A percentile compares a stretch with the other conserved stretches of the same genome.
These are phyloP conservation scores for Rheum nobile DNA, from an alignment of 148 eudicot genomes.

Conservation along the genomic window DNA sequence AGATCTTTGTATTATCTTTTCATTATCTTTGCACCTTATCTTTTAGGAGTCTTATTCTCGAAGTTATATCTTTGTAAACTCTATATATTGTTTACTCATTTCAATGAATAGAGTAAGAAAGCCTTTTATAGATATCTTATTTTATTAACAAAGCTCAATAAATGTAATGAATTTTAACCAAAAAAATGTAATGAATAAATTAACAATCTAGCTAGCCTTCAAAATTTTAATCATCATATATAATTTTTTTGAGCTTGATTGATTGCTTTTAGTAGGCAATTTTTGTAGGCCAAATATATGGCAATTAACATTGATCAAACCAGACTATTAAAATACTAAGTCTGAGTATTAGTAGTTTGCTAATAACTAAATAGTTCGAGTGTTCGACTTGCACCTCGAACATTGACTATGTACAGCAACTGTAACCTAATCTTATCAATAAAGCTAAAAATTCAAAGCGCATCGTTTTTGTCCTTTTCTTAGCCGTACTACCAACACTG, in stretches of 20 bases:
- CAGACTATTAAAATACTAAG: not conserved
- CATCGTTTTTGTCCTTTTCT: not conserved
- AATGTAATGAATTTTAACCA: too few relatives aligned
- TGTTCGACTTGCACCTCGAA: not conserved
- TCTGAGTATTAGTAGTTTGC: not conserved
- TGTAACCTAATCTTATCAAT: not conserved
- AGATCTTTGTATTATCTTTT: too few relatives aligned
- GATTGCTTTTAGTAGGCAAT: not conserved
- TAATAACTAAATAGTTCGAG: not conserved
- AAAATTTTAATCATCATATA: too few relatives aligned
- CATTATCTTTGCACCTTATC: too few relatives aligned
- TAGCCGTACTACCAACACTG: slow-evolving; percentile 50
- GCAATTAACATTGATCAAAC: not conserved
- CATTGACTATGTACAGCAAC: not conserved
- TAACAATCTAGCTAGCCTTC: too few relatives aligned
- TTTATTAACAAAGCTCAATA: too few relatives aligned
- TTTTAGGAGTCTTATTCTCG: too few relatives aligned
- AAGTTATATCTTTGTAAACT: too few relatives aligned
- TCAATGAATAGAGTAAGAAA: too few relatives aligned
- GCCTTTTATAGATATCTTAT: too few relatives aligned
- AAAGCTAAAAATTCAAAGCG: not conserved
- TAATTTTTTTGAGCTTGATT: not conserved
- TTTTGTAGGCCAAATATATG: not conserved
- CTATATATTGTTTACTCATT: too few relatives aligned
- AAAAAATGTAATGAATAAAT: too few relatives aligned